phyloP scores from a whole-genome alignment of 352 stramenopile genomes.

The Phytopythium boreale region DNA sequence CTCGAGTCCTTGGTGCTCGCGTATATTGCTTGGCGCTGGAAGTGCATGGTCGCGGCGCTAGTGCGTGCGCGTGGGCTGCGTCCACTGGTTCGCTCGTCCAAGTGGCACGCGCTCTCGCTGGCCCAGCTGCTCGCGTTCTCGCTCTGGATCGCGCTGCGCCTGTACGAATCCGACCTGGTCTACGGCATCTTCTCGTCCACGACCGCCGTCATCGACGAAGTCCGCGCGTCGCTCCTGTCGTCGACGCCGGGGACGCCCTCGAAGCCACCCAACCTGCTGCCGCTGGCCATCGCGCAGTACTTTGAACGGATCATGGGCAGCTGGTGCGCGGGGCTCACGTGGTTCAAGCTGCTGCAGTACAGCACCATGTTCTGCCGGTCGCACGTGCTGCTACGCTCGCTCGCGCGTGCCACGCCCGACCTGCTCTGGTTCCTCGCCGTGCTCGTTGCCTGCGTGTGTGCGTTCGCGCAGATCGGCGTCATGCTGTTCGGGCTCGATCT shows the following conservation, averaged over 20 bases:
- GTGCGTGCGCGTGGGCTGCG: conserved; percentile 24
- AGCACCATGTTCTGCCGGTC: conserved; percentile 64
- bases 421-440: conserved; percentile 60
- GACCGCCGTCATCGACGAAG: conserved; percentile 14
- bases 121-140: conserved; percentile 46
- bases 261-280: conserved; percentile 37
- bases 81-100: conserved; percentile 22
- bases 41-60: conserved; percentile 27
- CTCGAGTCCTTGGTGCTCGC: conserved; percentile 51
- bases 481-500: conserved; percentile 59
- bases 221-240: neutral
- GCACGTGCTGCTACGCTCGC: conserved; percentile 47
- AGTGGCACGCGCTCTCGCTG: conserved; percentile 39
- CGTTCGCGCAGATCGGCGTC: conserved; percentile 63
- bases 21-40: conserved; percentile 42
- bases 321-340: conserved; percentile 50
- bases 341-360: conserved; percentile 69
- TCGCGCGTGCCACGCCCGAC: conserved; percentile 47
- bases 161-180: conserved; percentile 48
- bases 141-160: conserved; percentile 41
- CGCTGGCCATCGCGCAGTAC: conserved; percentile 31
- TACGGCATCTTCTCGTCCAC: conserved; percentile 53
- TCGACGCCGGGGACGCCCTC: conserved; percentile 10
- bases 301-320: conserved; percentile 40
- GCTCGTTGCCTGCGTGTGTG: conserved; percentile 54